These are phyloP conservation scores for Borovskyia barvae DNA, from an alignment of 208 protist species.

Conservation along the genomic window DNA sequence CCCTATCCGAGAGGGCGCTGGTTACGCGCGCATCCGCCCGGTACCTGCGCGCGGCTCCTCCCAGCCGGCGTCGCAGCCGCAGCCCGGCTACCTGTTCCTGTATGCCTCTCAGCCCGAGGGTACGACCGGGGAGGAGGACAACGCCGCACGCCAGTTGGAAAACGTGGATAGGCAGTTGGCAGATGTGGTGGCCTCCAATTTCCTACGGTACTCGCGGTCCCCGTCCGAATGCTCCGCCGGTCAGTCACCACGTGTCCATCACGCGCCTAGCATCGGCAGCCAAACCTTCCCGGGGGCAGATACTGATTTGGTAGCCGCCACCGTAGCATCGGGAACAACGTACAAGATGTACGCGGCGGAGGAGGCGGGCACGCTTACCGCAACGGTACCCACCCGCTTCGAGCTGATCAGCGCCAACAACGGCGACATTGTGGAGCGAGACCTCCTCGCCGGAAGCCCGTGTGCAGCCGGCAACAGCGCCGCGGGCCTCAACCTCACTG, in stretches of 20 bases:
- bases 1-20: background rate
- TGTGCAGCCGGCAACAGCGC: constrained; percentile 33
- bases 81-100: constrained; percentile 4
- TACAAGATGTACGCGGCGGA: background rate
- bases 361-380: background rate
- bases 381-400: constrained; percentile 25
- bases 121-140: background rate
- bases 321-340: background rate
- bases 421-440: constrained; percentile 48
- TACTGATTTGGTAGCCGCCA: background rate
- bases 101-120: background rate
- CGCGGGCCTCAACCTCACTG: background rate
- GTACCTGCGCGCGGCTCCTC: background rate
- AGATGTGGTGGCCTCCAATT: constrained; percentile 7
- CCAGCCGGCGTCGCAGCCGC: background rate
- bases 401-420: constrained; percentile 34
- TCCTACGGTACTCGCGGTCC: too few species aligned
- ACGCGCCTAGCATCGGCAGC: too few species aligned
- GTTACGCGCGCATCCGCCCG: background rate
- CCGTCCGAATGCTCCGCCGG: too few species aligned
- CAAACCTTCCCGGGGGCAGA: too few species aligned
- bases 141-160: background rate
- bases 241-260: too few species aligned
- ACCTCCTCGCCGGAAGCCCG: constrained; percentile 19
- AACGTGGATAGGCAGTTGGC: constrained; percentile 9